These are phyloP conservation scores for Dendrostoma leiphaemia DNA, from an alignment of 2,329 filamentous ascomycete genomes.

Conservation along the genomic window DNA sequence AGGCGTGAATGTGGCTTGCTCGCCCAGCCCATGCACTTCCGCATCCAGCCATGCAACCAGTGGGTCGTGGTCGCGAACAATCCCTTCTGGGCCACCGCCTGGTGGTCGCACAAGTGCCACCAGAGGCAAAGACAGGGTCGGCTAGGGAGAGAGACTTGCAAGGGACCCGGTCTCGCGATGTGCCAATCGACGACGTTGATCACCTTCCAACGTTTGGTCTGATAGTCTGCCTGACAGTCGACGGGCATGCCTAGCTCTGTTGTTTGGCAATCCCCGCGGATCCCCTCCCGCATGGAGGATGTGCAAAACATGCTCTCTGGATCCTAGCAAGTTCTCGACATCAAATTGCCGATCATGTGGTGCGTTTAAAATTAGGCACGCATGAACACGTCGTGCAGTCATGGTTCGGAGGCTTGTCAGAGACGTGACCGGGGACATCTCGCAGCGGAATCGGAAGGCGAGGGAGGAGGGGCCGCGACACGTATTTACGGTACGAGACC, in stretches of 20 bases:
- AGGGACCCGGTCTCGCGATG: background rate
- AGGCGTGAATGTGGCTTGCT: conserved; percentile 4
- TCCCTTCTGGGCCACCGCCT: background rate
- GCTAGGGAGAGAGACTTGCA: background rate
- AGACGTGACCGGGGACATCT: background rate
- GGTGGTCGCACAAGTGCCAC: conserved; percentile 4
- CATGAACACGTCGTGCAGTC: background rate
- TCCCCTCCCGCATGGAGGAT: background rate
- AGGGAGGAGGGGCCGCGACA: no score
- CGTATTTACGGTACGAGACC: no score
- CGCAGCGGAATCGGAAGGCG: background rate
- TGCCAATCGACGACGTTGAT: background rate
- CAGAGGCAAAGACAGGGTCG: conserved; percentile 9
- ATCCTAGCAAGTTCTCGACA: background rate
- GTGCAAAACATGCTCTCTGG: background rate
- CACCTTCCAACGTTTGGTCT: background rate
- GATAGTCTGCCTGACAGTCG: no score
- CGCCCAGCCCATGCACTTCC: background rate
- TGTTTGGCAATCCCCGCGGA: background rate
- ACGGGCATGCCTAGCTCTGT: background rate
- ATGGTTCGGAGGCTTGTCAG: background rate
- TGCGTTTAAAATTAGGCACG: background rate
- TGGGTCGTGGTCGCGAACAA: background rate
- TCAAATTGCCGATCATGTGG: background rate
- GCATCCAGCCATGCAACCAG: background rate